Base-by-base conservation (phyloP, 2,329 filamentous ascomycete species). In the Colletotrichum shisoi region DNA sequence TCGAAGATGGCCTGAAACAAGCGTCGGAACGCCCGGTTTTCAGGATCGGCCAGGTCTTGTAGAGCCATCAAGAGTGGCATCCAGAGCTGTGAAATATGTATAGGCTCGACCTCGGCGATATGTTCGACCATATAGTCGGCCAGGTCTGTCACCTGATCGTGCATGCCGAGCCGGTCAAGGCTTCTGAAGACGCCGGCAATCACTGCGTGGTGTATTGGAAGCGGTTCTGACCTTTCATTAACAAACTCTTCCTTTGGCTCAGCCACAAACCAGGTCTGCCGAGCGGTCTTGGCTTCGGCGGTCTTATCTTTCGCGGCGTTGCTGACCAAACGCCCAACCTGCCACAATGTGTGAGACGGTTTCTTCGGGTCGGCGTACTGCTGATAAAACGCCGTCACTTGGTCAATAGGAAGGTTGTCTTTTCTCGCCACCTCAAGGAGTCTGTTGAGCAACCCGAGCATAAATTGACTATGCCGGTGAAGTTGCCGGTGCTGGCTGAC, bases 151-250 rank as follows among this genome's bases (percentile, higher is more conserved):
- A 44, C 42, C 37, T 68, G 53, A 40, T 64, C 54, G 24, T 31
- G 27, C 54, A 68, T 59, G 12, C 19, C 65, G 8, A 68, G 56
- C 19, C 62, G 61, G 17, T 68, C 61, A 2, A 68, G 61, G 12
- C 46, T 59, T 19, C 62, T 64, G 56, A 68, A 59, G 7, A 65
- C 37, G 5, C 61, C 65, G 17, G 62, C 65, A n/a, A 68, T 51
- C 9, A 65, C 45, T n/a, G 21, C 15, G 8, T 60, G 37, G 19
- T 31, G 64, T 6, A 39, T 60, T 19, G 56, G 27, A 17, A 17
- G 54, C 19, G 54, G 37, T 19, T 42, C 17, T 3, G n/a, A 31
- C 12, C 31, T n/a, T n/a, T 37, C 54, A 4, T 56, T 11, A n/a
- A 37, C 6, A 19, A 24, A 9, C 13, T 45, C 48, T 19, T 19